These are phyloP conservation scores for Sicyos edulis DNA, from an alignment of 306 rosid species.

Conservation along the genomic window DNA sequence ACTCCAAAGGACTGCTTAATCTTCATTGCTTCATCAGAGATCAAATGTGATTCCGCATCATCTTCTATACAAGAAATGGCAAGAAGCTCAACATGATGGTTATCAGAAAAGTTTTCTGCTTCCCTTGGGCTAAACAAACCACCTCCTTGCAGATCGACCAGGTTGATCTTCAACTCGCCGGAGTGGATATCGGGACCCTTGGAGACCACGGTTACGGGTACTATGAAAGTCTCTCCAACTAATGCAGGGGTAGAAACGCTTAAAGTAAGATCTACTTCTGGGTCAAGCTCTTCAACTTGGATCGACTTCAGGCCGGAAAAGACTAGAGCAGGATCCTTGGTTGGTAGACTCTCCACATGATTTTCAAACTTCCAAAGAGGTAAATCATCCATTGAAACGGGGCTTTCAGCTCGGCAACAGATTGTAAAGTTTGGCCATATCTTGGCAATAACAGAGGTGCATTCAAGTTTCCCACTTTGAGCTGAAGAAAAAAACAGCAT, in stretches of 20 bases:
- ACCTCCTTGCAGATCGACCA: slow-evolving; percentile 89
- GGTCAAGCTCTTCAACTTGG: slow-evolving; percentile 86
- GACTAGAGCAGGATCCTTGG: slow-evolving; percentile 78
- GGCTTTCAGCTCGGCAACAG: slow-evolving; percentile 94
- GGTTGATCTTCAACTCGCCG: slow-evolving; percentile 93
- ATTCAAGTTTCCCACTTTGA: slow-evolving; percentile 91
- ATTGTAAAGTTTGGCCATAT: slow-evolving; percentile 72
- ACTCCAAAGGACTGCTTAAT: slow-evolving; percentile 82
- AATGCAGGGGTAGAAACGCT: slow-evolving; percentile 76
- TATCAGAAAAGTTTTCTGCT: slow-evolving; percentile 46
- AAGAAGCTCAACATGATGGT: slow-evolving; percentile 83
- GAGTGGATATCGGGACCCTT: slow-evolving; percentile 69
- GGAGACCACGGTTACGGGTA: slow-evolving; percentile 71
- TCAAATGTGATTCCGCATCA: slow-evolving; percentile 49
- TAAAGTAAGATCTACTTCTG: slow-evolving; percentile 68
- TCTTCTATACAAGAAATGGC: slow-evolving; percentile 74
- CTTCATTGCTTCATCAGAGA: slow-evolving; percentile 58
- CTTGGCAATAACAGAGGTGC: slow-evolving; percentile 71
- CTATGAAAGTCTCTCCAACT: slow-evolving; percentile 75
- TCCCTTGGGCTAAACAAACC: slow-evolving; percentile 93
- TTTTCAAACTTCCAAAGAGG: slow-evolving; percentile 80
- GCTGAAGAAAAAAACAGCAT: slow-evolving; percentile 36
- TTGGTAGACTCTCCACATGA: slow-evolving; percentile 50
- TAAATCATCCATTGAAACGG: slow-evolving; percentile 80
- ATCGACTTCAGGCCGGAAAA: slow-evolving; percentile 71